Base-by-base conservation (phyloP, 371 early-diverging fungal genomes). In the Parasitella parasitica region DNA sequence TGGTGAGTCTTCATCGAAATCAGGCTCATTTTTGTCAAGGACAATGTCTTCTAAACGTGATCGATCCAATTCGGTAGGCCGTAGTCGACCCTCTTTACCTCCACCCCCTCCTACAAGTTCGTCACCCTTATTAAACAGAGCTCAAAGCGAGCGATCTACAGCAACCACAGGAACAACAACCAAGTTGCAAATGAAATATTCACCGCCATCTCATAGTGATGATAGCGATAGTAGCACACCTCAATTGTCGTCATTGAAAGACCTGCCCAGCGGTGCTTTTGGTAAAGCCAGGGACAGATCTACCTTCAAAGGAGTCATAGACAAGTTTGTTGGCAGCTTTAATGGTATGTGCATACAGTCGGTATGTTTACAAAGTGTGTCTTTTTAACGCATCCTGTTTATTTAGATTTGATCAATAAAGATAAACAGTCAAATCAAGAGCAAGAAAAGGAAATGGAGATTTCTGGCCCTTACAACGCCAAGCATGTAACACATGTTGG, bases 401-500 rank as follows among this genome's bases (percentile, higher is more conserved):
- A n/a, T 6, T 13, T 77, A 88, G 87, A 86, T 68, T 62, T 89
- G 52, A 72, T 86, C 16, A 82, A 85, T 50, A 85, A 85, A 59
- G 77, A 76, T 39, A 74, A 70, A 55, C 71, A 76, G 27, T 56
- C 70, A 8, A 76, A 66, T 41, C 54, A 63, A 37, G 69, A 69
- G 16, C 66, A 74, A 52, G 78, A 77, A 66, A 91, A 89, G 67
- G 91, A 90, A 69, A 86, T 91, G 66, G 94, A 91, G 70, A 98
- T 98, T 57, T 96, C 97, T 5, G 89, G 91, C 12, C 98, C 98
- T 12, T 98, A 94, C 76, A 97, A 97, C 71, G 94, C 97, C 12
- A 91, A 95, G 36, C 98, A 98, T 75, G 83, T 97, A 59, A 96
- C 96, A 12, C 99, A 96, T 69, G 95, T 95, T 63, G 96, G 96